phyloP scores from a whole-genome alignment of 257 asterid species.

The Anisodus acutangulus region DNA sequence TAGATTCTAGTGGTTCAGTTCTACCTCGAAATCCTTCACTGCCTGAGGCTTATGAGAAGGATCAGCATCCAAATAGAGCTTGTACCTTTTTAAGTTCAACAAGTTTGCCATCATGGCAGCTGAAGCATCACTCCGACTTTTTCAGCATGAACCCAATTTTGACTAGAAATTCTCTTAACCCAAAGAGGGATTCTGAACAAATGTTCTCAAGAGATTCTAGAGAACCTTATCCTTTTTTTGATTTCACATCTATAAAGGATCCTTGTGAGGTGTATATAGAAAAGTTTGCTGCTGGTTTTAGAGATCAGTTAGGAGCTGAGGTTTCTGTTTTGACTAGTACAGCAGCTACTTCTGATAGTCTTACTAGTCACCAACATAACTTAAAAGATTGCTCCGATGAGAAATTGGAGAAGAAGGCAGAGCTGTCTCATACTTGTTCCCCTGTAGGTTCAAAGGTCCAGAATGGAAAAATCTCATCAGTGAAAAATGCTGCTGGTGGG shows the following conservation, averaged over 20 bases:
- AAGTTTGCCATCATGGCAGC: constrained; percentile 45
- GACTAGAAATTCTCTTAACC: constrained; percentile 50
- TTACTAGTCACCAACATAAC: constrained; percentile 32
- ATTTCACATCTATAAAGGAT: constrained; percentile 74
- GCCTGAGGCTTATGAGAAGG: constrained; percentile 38
- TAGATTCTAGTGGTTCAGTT: constrained; percentile 38
- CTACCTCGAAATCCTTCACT: constrained; percentile 38
- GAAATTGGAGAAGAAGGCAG: constrained; percentile 37
- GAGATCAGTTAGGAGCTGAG: constrained; percentile 45
- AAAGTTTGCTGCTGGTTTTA: constrained; percentile 42
- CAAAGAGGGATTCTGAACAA: constrained; percentile 48
- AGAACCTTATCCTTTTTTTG: constrained; percentile 53
- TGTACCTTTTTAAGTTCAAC: constrained; percentile 40
- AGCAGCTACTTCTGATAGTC: constrained; percentile 41
- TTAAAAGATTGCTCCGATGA: constrained; percentile 37
- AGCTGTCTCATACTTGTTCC: constrained; percentile 36
- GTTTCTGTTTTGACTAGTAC: constrained; percentile 46
- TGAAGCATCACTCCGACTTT: constrained; percentile 52
- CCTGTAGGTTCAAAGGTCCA: constrained; percentile 42
- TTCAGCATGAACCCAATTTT: constrained; percentile 71
- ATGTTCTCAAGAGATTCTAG: constrained; percentile 44
- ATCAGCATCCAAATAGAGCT: constrained; percentile 39
- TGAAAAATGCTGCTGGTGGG: constrained; percentile 63
- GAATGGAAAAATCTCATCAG: constrained; percentile 38
- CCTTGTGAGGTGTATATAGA: constrained; percentile 54